Evolutionary conservation across 768 basidiomycete species (phyloP).

Genomic region (Auricularia heimuer): DNA sequence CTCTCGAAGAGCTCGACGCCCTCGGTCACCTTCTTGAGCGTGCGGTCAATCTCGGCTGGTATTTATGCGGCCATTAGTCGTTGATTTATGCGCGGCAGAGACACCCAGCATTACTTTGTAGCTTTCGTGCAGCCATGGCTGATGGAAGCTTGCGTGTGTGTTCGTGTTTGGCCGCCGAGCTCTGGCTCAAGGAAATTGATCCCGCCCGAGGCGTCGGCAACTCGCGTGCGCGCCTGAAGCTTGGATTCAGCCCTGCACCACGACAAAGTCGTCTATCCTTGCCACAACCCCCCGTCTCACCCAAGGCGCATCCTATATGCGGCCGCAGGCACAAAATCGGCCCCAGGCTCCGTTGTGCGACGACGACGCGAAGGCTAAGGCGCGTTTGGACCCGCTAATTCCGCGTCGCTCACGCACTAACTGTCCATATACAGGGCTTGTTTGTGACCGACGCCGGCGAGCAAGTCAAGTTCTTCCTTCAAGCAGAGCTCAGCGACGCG

Average conservation of each 20-base stretch:
- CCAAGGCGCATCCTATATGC: too few relatives aligned
- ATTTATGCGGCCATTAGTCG: background rate
- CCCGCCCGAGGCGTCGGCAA: too few relatives aligned
- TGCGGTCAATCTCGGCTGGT: slow-evolving; percentile 95
- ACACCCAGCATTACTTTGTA: slow-evolving; percentile 52
- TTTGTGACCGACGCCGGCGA: slow-evolving; percentile 61
- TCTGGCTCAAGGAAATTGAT: too few relatives aligned
- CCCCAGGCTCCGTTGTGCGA: too few relatives aligned
- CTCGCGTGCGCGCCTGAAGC: too few relatives aligned
- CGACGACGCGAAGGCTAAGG: too few relatives aligned
- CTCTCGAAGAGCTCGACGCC: slow-evolving; percentile 92
- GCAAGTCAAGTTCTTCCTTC: slow-evolving; percentile 75
- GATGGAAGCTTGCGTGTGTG: background rate
- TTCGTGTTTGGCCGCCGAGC: too few relatives aligned
- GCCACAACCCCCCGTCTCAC: too few relatives aligned
- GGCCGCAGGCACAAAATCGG: too few relatives aligned
- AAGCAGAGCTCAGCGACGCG: slow-evolving; percentile 41
- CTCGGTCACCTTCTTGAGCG: slow-evolving; percentile 91
- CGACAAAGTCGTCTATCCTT: too few relatives aligned
- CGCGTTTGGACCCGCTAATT: too few relatives aligned
- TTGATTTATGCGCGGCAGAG: background rate
- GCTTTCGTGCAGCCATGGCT: slow-evolving; percentile 81
- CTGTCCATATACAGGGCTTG: slow-evolving; percentile 37
- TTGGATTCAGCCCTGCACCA: background rate
- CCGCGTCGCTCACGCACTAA: too few relatives aligned